Conservation (phyloP, 305 asterid genomes). For the Fraxinus paxiana region DNA sequence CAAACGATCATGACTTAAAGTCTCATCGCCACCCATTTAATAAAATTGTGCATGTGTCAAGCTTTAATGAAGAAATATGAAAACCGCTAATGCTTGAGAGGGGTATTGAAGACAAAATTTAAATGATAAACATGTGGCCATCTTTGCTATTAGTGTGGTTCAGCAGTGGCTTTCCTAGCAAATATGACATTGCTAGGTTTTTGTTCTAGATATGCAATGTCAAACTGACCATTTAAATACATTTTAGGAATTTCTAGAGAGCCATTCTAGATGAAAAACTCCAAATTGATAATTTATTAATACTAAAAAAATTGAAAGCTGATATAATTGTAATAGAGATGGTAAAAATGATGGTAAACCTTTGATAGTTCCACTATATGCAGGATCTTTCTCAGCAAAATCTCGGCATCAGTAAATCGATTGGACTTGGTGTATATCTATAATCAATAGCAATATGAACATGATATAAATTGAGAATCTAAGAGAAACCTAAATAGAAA, state of each 20-base stretch:
- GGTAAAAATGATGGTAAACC: conserved; percentile 40
- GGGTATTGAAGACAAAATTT: background rate
- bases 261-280: background rate
- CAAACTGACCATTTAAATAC: conserved; percentile 8
- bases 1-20: background rate
- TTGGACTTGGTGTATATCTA: conserved; percentile 65
- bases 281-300: conserved; percentile 2
- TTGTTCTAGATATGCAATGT: background rate
- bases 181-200: background rate
- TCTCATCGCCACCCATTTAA: background rate
- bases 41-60: background rate
- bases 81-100: background rate
- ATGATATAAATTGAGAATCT: background rate
- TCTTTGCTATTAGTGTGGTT: background rate
- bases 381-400: conserved; percentile 60
- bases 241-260: conserved; percentile 8
- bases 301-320: background rate
- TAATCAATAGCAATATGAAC: conserved; percentile 23
- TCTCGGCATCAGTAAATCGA: conserved; percentile 65
- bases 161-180: background rate
- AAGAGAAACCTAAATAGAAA: background rate
- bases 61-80: background rate
- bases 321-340: conserved; percentile 6
- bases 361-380: conserved; percentile 64
- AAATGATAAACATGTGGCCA: background rate